These are phyloP conservation scores for Zelopaecilomyces penicillatus DNA, from an alignment of 2,329 filamentous ascomycete genomes.

Conservation along the genomic window DNA sequence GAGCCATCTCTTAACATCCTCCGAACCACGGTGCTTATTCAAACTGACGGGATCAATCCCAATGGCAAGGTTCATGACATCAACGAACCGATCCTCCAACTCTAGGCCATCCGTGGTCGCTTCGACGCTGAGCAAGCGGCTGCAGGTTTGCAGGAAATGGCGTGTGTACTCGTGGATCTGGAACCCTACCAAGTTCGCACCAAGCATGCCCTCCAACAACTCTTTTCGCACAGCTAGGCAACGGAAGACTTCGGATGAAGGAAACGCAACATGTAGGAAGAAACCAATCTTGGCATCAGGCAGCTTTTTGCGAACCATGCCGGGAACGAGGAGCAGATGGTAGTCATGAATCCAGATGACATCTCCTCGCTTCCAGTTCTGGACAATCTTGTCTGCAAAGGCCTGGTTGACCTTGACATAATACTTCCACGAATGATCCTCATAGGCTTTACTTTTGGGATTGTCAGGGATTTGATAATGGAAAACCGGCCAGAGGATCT, in stretches of 20 bases:
- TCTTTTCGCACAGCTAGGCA: slow-evolving; percentile 82
- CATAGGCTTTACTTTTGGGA: slow-evolving; percentile 95
- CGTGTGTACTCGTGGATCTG: slow-evolving; percentile 89
- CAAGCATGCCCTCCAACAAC: slow-evolving; percentile 84
- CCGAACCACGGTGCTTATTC: slow-evolving; percentile 58
- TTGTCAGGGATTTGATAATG: slow-evolving; percentile 98
- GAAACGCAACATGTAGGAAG: slow-evolving; percentile 91
- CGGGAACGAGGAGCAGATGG: slow-evolving; percentile 79
- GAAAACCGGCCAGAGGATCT: slow-evolving; percentile 95
- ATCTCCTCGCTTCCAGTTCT: slow-evolving; percentile 89
- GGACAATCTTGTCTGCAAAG: slow-evolving; percentile 83
- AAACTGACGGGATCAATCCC: slow-evolving; percentile 81
- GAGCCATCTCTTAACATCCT: slow-evolving; percentile 71
- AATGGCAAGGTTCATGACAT: slow-evolving; percentile 77
- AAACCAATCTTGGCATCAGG: slow-evolving; percentile 94
- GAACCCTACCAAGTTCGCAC: slow-evolving; percentile 86
- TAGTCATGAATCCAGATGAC: slow-evolving; percentile 96
- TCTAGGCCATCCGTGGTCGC: slow-evolving; percentile 82
- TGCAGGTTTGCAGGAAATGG: slow-evolving; percentile 94
- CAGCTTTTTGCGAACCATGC: slow-evolving; percentile 80
- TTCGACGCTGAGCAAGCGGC: slow-evolving; percentile 81
- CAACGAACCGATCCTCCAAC: slow-evolving; percentile 86
- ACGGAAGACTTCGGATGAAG: slow-evolving; percentile 90
- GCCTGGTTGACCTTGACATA: slow-evolving; percentile 89
- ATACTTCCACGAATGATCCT: slow-evolving; percentile 93